phyloP scores from a whole-genome alignment of 192 early-diverging fungal species.

The Coemansia biformis region DNA sequence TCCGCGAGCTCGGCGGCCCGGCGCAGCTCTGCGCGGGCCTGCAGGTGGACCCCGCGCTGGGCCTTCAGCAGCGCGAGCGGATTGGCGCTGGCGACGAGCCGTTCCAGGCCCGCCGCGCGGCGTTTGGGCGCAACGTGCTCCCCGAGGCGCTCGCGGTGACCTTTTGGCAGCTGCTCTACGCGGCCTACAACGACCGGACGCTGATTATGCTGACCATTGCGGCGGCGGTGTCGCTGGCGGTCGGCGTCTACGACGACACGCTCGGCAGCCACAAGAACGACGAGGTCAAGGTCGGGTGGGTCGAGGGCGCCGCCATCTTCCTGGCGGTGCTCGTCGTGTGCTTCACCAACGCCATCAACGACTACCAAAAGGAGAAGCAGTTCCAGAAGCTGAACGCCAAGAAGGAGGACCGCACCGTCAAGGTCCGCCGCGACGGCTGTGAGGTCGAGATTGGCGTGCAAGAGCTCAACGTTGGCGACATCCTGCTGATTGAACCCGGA shows the following conservation, averaged over 20 bases:
- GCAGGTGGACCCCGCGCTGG: constrained; percentile 56
- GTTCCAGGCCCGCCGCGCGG: constrained; percentile 49
- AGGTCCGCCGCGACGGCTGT: constrained; percentile 68
- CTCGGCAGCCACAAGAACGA: constrained; percentile 57
- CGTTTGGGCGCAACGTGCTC: constrained; percentile 50
- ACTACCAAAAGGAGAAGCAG: constrained; percentile 84
- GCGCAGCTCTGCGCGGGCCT: constrained; percentile 56
- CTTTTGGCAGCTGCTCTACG: constrained; percentile 54
- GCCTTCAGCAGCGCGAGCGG: constrained; percentile 54
- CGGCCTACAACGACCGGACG: constrained; percentile 67
- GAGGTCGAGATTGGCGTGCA: constrained; percentile 68
- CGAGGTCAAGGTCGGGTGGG: constrained; percentile 74
- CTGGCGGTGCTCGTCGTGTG: constrained; percentile 83
- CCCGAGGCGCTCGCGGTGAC: constrained; percentile 53
- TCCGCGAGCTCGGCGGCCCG: constrained; percentile 57
- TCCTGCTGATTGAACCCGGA: constrained; percentile 79
- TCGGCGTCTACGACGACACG: constrained; percentile 82
- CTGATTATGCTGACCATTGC: constrained; percentile 81
- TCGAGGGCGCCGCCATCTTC: constrained; percentile 79
- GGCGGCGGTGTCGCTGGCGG: constrained; percentile 70
- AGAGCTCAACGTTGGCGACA: constrained; percentile 87
- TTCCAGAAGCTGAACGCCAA: constrained; percentile 83
- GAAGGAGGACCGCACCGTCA: constrained; percentile 78
- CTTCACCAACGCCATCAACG: constrained; percentile 84
- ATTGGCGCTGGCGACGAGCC: constrained; percentile 32